A percentile compares a stretch with the other conserved stretches of the same genome.
Conservation (phyloP, 73 alveolate species). For the Stentor roeselii region DNA sequence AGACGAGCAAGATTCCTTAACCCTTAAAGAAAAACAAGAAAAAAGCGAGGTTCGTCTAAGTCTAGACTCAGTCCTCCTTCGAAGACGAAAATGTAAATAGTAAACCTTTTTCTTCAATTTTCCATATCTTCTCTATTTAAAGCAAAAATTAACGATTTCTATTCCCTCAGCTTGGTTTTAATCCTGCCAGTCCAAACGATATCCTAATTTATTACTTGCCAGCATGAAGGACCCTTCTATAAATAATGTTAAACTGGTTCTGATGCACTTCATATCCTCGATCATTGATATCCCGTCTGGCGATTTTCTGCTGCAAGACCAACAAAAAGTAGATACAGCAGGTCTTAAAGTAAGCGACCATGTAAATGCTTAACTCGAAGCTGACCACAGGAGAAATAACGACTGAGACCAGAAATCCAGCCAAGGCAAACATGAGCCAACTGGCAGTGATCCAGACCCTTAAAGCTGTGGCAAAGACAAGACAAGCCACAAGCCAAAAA, state of each 20-base stretch:
- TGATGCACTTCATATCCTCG: conserved; percentile 24
- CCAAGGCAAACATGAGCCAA: not conserved
- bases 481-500: conserved; percentile 1
- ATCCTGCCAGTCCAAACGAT: no score
- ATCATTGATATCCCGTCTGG: conserved; percentile 2
- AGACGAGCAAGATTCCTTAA: not conserved
- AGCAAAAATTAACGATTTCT: no score
- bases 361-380: not conserved
- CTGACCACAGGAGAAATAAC: not conserved
- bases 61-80: not conserved
- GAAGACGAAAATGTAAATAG: no score
- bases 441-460: conserved; percentile 9
- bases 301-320: conserved; percentile 22
- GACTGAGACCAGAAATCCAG: not conserved
- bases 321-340: not conserved
- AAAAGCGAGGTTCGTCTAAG: not conserved
- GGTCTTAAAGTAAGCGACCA: not conserved
- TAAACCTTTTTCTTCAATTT: no score
- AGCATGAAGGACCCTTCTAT: conserved; percentile 17
- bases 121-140: no score
- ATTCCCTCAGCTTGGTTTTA: no score
- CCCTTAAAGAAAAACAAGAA: no score
- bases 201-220: no score
- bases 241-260: conserved; percentile 2
- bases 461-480: not conserved